These are phyloP conservation scores for Citrullus amarus DNA, from an alignment of 306 rosid genomes.

Conservation along the genomic window DNA sequence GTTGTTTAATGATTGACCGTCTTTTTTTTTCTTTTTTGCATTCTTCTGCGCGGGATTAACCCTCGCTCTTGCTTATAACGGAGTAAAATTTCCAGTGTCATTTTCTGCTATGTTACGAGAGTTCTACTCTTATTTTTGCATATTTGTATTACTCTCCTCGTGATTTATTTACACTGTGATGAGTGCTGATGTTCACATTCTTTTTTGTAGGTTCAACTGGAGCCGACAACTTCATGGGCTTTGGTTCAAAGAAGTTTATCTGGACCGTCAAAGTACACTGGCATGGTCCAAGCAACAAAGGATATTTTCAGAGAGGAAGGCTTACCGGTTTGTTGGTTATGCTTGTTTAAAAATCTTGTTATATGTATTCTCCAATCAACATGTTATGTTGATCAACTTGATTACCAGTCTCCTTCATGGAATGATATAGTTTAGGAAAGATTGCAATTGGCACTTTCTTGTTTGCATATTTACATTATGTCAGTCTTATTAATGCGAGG, in stretches of 20 bases:
- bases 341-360: conserved; percentile 6
- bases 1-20: not conserved
- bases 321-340: conserved; percentile 29
- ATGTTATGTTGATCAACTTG: not conserved
- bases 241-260: conserved; percentile 39
- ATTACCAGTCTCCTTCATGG: not conserved
- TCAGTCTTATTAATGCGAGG: not conserved
- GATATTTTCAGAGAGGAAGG: conserved; percentile 97
- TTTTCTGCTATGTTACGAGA: not conserved
- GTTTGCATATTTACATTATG: not conserved
- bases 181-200: not conserved
- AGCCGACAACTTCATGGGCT: conserved; percentile 83
- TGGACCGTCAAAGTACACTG: conserved; percentile 66
- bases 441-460: not conserved
- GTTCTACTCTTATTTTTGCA: not conserved
- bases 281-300: conserved; percentile 80
- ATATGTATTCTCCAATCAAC: not conserved
- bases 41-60: not conserved
- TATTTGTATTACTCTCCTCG: not conserved
- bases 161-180: not conserved
- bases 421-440: not conserved
- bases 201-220: conserved; percentile 66
- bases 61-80: not conserved
- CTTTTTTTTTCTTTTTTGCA: too few species aligned
- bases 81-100: not conserved